Percentiles rank a stretch among this genome's conserved stretches.
Evolutionary conservation across 1,284 basidiomycete species (phyloP).

Genomic region (Malassezia furfur): DNA sequence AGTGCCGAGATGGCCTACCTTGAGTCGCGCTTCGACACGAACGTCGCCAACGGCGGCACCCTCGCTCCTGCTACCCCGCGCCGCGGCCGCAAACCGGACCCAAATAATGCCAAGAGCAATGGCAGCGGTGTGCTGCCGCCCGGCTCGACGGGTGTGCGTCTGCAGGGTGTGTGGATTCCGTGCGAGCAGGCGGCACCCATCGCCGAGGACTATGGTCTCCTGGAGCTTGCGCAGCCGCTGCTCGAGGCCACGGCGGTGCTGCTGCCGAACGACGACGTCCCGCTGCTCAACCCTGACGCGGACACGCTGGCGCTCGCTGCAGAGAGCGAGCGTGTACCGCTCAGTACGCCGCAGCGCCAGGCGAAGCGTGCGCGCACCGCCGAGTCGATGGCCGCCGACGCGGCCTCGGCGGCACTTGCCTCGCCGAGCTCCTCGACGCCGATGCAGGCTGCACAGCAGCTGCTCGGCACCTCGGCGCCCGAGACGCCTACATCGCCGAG

Average conservation of each 20-base stretch:
- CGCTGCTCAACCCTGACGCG: slow-evolving; percentile 24
- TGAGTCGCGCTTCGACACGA: slow-evolving; percentile 66
- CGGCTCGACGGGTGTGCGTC: slow-evolving; percentile 51
- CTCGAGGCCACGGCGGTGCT: slow-evolving; percentile 69
- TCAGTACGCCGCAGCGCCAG: slow-evolving; percentile 14
- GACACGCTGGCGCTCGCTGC: slow-evolving; percentile 12
- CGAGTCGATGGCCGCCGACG: not conserved
- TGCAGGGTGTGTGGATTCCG: slow-evolving; percentile 83
- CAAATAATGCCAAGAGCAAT: not conserved
- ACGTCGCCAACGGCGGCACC: slow-evolving; percentile 69
- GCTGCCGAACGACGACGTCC: slow-evolving; percentile 25
- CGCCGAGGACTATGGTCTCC: slow-evolving; percentile 58
- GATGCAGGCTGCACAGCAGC: slow-evolving; percentile 3
- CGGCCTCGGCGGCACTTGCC: not conserved
- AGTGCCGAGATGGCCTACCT: slow-evolving; percentile 73
- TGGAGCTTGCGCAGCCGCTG: slow-evolving; percentile 59
- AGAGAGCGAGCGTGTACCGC: not conserved
- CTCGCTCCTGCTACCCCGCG: slow-evolving; percentile 49
- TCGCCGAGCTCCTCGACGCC: slow-evolving; percentile 3
- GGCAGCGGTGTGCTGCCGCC: slow-evolving; percentile 26
- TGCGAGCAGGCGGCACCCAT: slow-evolving; percentile 62
- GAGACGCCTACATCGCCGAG: not conserved
- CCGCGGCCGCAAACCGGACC: slow-evolving; percentile 22
- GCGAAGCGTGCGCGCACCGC: slow-evolving; percentile 7
- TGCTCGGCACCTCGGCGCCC: not conserved